Conservation (phyloP, 345 rosid species). For the Gossypium stocksii region DNA sequence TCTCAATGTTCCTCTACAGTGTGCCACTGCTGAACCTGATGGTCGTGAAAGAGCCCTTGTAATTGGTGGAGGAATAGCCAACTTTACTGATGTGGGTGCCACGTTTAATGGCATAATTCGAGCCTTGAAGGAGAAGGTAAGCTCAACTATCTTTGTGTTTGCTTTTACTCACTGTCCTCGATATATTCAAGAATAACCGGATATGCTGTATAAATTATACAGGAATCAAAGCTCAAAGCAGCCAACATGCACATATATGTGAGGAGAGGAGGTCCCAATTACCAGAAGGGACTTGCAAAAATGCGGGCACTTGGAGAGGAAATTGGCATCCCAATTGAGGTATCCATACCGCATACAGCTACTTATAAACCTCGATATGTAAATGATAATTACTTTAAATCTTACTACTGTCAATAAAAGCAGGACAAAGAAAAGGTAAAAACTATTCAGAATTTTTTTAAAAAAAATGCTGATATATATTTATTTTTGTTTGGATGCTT, state of each 20-base stretch:
- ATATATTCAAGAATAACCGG: not conserved
- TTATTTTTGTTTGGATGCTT: not conserved
- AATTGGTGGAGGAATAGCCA: slow-evolving; percentile 95
- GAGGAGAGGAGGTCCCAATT: slow-evolving; percentile 78
- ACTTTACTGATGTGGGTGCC: slow-evolving; percentile 95
- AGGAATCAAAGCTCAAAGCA: slow-evolving; percentile 76
- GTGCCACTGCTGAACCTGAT: slow-evolving; percentile 90
- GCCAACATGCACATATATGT: slow-evolving; percentile 58
- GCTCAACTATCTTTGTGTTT: not conserved
- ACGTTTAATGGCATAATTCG: slow-evolving; percentile 92
- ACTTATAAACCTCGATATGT: not conserved
- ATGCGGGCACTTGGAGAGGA: slow-evolving; percentile 67
- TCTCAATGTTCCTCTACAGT: slow-evolving; percentile 36
- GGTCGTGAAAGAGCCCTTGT: slow-evolving; percentile 84
- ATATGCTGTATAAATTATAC: not conserved
- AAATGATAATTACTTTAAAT: slow-evolving; percentile 1
- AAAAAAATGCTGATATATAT: not conserved
- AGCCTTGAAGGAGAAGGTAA: slow-evolving; percentile 93
- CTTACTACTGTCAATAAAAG: not conserved
- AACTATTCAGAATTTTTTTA: not conserved
- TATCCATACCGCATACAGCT: slow-evolving; percentile 19
- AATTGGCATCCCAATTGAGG: slow-evolving; percentile 92
- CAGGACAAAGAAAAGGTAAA: not conserved
- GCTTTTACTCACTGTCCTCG: not conserved
- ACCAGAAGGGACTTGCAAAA: slow-evolving; percentile 87